phyloP scores from a whole-genome alignment of 2,329 filamentous ascomycete species.

The Aspergillus chevalieri region DNA sequence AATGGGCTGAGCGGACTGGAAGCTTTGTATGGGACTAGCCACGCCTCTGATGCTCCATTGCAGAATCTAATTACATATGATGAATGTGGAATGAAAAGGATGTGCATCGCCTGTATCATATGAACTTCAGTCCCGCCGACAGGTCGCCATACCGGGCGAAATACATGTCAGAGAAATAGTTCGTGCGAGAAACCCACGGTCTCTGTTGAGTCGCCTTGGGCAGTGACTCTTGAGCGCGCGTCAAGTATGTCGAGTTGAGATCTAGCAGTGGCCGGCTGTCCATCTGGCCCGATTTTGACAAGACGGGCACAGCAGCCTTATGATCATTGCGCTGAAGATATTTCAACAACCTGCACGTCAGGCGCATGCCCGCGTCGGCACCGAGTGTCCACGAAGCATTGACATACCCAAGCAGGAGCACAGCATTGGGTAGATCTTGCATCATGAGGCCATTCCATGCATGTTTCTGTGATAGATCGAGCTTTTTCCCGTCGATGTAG shows the following conservation, averaged over 20 bases:
- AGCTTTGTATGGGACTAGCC: no score
- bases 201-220: neutral
- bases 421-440: slow-evolving; percentile 33
- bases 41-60: no score
- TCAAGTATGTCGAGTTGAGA: slow-evolving; percentile 21
- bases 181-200: slow-evolving; percentile 1
- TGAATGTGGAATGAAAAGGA: neutral
- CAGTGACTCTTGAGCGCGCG: neutral
- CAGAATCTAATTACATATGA: neutral
- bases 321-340: slow-evolving; percentile 9
- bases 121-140: neutral
- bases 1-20: no score
- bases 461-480: slow-evolving; percentile 20
- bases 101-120: neutral
- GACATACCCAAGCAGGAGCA: slow-evolving; percentile 29
- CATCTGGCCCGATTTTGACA: slow-evolving; percentile 4
- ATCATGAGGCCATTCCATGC: slow-evolving; percentile 31
- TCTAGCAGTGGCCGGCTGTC: slow-evolving; percentile 14
- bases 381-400: slow-evolving; percentile 35
- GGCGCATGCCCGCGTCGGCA: slow-evolving; percentile 25
- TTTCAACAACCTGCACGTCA: slow-evolving; percentile 25
- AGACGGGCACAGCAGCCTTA: slow-evolving; percentile 7
- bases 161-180: slow-evolving; percentile 1
- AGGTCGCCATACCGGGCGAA: neutral
- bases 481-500: slow-evolving; percentile 21